Base-by-base conservation (phyloP, 306 rosid genomes). In the Gynostemma pentaphyllum region DNA sequence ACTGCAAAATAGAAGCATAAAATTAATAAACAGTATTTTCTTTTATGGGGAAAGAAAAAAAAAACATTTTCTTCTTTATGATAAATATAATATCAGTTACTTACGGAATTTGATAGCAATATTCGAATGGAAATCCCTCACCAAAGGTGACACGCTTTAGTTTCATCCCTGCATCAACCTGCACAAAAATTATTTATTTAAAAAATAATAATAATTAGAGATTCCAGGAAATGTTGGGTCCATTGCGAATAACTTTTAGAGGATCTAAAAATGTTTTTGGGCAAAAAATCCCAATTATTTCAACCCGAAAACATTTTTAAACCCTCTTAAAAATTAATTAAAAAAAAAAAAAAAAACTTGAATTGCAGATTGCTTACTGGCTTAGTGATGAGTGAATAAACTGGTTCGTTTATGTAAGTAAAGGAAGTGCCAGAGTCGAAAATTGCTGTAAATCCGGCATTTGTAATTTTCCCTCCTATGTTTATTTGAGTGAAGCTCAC, bases 371-470 rank as follows among this genome's bases (percentile, higher is more conserved):
- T 28, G 69, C 97, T 88, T 76, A 88, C 95, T 56, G 54, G 74
- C 32, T 68, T 15, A 13, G 88, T 62, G 64, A 94, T 75, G 77
- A 62, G 75, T 23, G 80, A 71, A 73, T 94, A 88, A 68, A 83
- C 87, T 1, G 97, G 95, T 55, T 88, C 87, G 2, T 68, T 84
- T 62, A 94, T 76, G 84, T 72, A 78, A 13, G 99, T 86, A 71
- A 81, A 94, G 3, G 99, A 88, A 71, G 94, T 86, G 10, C 97
- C 97, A n/a, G 94, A 73, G 81, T 94, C 95, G 60, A 83, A 86
- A 66, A 89, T 79, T 30, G 97, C 86, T 68, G 76, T 28, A 45
- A 86, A 86, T 67, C 75, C 83, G 4, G 80, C 64, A 74, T 84
- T 62, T 19, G 75, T 15, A 44, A 23, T 70, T 42, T 42, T 72